These are phyloP conservation scores for Hysterium pulicare DNA, from an alignment of 2,329 filamentous ascomycete species.

Conservation along the genomic window DNA sequence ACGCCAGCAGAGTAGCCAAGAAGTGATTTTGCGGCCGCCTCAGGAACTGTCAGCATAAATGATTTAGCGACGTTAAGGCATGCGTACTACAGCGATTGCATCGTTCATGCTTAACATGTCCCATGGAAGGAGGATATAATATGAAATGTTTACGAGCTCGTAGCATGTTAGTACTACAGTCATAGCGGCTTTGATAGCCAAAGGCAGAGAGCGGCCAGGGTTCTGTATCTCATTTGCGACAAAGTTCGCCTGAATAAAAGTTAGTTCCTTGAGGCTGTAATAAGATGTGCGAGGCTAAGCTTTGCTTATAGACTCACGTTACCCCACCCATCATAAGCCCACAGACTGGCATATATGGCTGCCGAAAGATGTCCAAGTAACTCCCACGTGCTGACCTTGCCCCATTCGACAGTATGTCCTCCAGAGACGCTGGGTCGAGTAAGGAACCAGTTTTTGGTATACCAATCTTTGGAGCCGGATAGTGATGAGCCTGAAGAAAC, in stretches of 20 bases:
- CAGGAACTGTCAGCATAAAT: conserved; percentile 35
- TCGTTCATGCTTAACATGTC: conserved; percentile 56
- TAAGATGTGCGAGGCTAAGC: background rate
- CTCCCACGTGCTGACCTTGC: conserved; percentile 52
- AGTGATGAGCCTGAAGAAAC: conserved; percentile 25
- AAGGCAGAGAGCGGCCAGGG: conserved; percentile 46
- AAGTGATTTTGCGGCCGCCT: conserved; percentile 50
- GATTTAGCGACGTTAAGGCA: background rate
- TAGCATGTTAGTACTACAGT: conserved; percentile 60
- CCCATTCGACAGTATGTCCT: conserved; percentile 30
- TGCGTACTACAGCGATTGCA: conserved; percentile 58
- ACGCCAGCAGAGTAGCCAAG: conserved; percentile 55
- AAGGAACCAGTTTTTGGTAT: conserved; percentile 54
- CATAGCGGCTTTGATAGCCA: conserved; percentile 60
- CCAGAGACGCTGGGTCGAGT: conserved; percentile 51
- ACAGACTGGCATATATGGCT: conserved; percentile 60
- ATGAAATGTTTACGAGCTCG: conserved; percentile 58
- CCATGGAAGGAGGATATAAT: conserved; percentile 63
- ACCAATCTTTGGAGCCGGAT: conserved; percentile 33
- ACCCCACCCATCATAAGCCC: conserved; percentile 66
- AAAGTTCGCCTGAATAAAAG: conserved; percentile 28
- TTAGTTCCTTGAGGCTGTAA: conserved; percentile 20
- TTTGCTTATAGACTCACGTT: conserved; percentile 50
- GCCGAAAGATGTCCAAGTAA: conserved; percentile 58
- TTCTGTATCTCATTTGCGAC: conserved; percentile 37